These are phyloP conservation scores for Chenopodium berlandieri DNA, from an alignment of 148 eudicot genomes.

Conservation along the genomic window DNA sequence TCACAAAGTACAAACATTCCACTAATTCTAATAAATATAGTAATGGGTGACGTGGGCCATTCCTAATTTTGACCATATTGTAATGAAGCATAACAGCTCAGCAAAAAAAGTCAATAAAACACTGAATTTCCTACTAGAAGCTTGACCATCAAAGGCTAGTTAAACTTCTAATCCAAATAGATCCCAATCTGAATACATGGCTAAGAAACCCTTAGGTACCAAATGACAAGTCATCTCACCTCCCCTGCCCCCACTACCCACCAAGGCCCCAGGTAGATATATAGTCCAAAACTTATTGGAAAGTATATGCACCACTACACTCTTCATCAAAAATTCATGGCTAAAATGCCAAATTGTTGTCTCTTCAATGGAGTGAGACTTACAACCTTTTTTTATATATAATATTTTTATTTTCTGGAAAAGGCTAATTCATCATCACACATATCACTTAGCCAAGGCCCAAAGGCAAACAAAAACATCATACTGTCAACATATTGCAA, in stretches of 20 bases:
- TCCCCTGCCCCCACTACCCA: not conserved
- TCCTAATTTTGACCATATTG: not conserved
- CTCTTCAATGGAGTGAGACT: not conserved
- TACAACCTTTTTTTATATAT: not conserved
- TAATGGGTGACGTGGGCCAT: not conserved
- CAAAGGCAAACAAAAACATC: not conserved
- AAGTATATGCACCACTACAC: not conserved
- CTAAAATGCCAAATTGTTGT: not conserved
- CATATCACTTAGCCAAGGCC: not conserved
- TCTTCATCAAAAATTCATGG: not conserved
- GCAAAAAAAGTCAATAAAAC: not conserved
- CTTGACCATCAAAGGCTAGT: conserved; percentile 3
- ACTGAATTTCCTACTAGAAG: not conserved
- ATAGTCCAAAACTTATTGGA: not conserved
- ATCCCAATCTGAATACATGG: not conserved
- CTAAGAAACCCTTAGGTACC: not conserved
- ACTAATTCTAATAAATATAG: not conserved
- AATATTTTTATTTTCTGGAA: not conserved
- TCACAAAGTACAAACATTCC: not conserved
- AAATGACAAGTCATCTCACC: not conserved
- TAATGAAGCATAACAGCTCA: conserved; percentile 7
- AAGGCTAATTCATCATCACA: not conserved
- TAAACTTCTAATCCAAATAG: not conserved
- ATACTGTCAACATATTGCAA: not conserved
- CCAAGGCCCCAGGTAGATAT: conserved; percentile 3